A percentile compares a stretch with the other conserved stretches of the same genome.
Conservation (phyloP, 2,329 filamentous ascomycete species). For the Ophiosphaerella narmari region DNA sequence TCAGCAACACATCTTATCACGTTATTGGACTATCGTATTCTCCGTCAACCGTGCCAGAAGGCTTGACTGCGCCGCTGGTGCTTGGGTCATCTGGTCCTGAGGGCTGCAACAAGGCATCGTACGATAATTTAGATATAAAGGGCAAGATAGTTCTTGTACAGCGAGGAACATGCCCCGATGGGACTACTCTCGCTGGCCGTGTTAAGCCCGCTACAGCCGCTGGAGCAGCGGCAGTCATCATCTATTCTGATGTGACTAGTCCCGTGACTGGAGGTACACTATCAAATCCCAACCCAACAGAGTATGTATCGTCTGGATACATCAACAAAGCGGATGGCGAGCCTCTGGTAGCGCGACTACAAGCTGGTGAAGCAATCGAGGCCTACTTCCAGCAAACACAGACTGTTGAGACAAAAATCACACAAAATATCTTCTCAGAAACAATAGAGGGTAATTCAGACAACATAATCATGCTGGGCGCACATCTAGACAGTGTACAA, state of each 20-base stretch:
- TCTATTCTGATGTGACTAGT: conserved; percentile 47
- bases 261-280: conserved; percentile 49
- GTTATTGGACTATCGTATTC: conserved; percentile 54
- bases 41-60: conserved; percentile 53
- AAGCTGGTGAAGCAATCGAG: conserved; percentile 46
- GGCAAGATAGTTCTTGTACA: conserved; percentile 50
- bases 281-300: conserved; percentile 42
- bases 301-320: conserved; percentile 46
- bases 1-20: conserved; percentile 44
- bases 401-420: conserved; percentile 55
- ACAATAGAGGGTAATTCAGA: conserved; percentile 44
- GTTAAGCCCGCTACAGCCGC: conserved; percentile 49
- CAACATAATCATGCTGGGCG: conserved; percentile 47
- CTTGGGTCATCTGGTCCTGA: conserved; percentile 47
- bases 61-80: conserved; percentile 49
- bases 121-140: conserved; percentile 46
- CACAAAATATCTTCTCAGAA: conserved; percentile 50
- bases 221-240: conserved; percentile 49
- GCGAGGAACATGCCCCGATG: conserved; percentile 49
- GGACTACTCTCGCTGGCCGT: conserved; percentile 48
- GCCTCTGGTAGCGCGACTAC: conserved; percentile 47
- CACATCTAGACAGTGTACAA: conserved; percentile 46
- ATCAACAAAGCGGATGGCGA: conserved; percentile 52
- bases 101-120: conserved; percentile 48
- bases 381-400: conserved; percentile 53